Percentiles rank a stretch among this genome's conserved stretches.
Evolutionary conservation across 2,329 filamentous ascomycete genomes (phyloP).

Genomic region (Xylaria sp.): DNA sequence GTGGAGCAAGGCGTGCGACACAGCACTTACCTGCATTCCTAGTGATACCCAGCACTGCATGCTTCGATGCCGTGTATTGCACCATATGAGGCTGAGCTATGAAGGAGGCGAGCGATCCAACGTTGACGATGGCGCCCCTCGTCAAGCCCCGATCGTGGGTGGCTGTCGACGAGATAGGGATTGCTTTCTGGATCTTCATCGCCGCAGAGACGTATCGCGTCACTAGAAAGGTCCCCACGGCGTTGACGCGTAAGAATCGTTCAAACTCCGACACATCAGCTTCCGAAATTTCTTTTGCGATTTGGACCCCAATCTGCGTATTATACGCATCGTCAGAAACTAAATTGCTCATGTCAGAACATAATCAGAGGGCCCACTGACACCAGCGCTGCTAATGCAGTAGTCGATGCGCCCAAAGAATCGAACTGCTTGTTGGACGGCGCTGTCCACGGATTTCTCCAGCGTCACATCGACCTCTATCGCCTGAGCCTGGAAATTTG

Average conservation of each 20-base stretch:
- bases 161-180: too few species aligned
- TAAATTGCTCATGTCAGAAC: too few species aligned
- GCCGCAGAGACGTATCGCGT: not conserved
- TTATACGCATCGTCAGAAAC: not conserved
- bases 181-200: conserved; percentile 29
- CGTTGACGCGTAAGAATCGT: conserved; percentile 19
- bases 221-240: conserved; percentile 23
- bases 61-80: not conserved
- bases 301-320: conserved; percentile 1
- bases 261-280: conserved; percentile 11
- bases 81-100: too few species aligned
- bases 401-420: conserved; percentile 30
- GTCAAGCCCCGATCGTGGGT: too few species aligned
- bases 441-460: too few species aligned
- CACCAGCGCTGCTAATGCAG: conserved; percentile 13
- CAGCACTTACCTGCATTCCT: too few species aligned
- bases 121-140: too few species aligned
- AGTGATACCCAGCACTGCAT: too few species aligned
- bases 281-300: not conserved
- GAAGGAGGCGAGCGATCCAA: too few species aligned
- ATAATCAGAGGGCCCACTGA: not conserved
- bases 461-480: too few species aligned
- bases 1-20: too few species aligned
- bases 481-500: too few species aligned
- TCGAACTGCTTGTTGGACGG: not conserved